Percentiles rank a stretch among this genome's conserved stretches.
These are phyloP conservation scores for Epichloe aotearoae DNA, from an alignment of 2,329 filamentous ascomycete species.

Conservation along the genomic window DNA sequence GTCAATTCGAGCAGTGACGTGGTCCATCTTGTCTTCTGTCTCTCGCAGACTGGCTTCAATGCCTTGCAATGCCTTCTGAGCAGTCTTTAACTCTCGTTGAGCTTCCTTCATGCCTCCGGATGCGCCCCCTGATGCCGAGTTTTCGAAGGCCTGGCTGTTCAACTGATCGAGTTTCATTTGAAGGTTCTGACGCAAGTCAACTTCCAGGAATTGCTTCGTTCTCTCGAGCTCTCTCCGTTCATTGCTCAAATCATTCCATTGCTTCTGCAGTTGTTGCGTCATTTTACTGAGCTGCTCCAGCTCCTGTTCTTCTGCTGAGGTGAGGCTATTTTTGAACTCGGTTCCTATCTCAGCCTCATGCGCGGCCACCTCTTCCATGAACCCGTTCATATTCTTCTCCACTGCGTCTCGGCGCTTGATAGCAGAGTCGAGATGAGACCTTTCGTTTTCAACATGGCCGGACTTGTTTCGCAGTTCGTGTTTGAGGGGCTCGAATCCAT, in stretches of 20 bases:
- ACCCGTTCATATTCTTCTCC: conserved; percentile 59
- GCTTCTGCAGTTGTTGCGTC: conserved; percentile 61
- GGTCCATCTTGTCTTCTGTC: conserved; percentile 58
- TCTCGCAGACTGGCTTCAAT: conserved; percentile 59
- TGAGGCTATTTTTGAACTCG: conserved; percentile 86
- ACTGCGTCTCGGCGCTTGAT: conserved; percentile 51
- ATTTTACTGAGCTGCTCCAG: conserved; percentile 57
- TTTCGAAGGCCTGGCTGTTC: conserved; percentile 61
- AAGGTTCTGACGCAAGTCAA: conserved; percentile 79
- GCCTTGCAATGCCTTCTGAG: conserved; percentile 52
- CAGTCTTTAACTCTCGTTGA: conserved; percentile 68
- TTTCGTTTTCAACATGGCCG: conserved; percentile 60
- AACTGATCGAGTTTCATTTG: conserved; percentile 79
- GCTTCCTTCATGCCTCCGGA: conserved; percentile 61
- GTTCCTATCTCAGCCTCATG: conserved; percentile 71
- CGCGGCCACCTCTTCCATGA: conserved; percentile 61
- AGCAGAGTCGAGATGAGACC: conserved; percentile 61
- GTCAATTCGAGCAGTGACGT: conserved; percentile 34
- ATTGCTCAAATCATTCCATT: conserved; percentile 63
- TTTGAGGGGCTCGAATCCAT: conserved; percentile 67
- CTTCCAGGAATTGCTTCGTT: conserved; percentile 71
- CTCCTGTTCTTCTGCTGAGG: conserved; percentile 66
- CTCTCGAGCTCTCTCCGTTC: conserved; percentile 65
- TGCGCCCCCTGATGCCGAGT: conserved; percentile 44
- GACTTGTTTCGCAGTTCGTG: conserved; percentile 65